phyloP scores from a whole-genome alignment of 2,329 filamentous ascomycete genomes.

The Cylindrodendrum hubeiense region DNA sequence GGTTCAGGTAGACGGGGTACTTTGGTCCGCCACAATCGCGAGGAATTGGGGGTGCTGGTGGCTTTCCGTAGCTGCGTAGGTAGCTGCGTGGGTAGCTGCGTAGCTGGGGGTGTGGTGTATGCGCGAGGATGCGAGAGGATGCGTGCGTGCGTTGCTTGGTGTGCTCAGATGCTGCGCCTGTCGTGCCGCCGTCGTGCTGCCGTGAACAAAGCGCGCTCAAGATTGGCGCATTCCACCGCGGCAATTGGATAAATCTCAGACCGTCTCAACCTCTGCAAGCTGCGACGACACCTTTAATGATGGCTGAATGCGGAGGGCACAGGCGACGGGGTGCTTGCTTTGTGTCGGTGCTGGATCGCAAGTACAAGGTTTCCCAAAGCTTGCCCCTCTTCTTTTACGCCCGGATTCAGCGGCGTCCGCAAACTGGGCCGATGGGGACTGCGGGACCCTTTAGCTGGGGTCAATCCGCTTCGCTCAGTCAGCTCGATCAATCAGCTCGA shows the following conservation, averaged over 20 bases:
- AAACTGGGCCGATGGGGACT: constrained; percentile 13
- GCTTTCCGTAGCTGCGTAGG: not conserved
- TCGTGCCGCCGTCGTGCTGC: constrained; percentile 9
- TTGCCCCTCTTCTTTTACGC: constrained; percentile 20
- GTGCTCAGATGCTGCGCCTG: constrained; percentile 19
- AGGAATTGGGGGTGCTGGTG: constrained; percentile 6
- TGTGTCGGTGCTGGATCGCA: not conserved
- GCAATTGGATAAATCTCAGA: constrained; percentile 35
- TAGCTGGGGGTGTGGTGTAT: not conserved
- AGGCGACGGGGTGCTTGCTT: not conserved
- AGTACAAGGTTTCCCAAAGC: constrained; percentile 1
- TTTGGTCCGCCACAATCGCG: not conserved
- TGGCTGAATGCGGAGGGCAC: not conserved
- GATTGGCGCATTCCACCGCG: constrained; percentile 40
- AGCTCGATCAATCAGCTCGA: not conserved
- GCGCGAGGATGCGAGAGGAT: not conserved
- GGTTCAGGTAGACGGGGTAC: constrained; percentile 4
- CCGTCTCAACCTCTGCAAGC: constrained; percentile 1
- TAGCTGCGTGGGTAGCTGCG: too few relatives aligned
- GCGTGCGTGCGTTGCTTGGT: not conserved
- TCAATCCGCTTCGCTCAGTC: not conserved
- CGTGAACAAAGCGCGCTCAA: constrained; percentile 35
- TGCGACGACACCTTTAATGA: constrained; percentile 9
- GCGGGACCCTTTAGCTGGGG: not conserved
- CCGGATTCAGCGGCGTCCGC: constrained; percentile 13